Conservation (phyloP, 306 rosid genomes). For the Dalbergia cochinchinensis region DNA sequence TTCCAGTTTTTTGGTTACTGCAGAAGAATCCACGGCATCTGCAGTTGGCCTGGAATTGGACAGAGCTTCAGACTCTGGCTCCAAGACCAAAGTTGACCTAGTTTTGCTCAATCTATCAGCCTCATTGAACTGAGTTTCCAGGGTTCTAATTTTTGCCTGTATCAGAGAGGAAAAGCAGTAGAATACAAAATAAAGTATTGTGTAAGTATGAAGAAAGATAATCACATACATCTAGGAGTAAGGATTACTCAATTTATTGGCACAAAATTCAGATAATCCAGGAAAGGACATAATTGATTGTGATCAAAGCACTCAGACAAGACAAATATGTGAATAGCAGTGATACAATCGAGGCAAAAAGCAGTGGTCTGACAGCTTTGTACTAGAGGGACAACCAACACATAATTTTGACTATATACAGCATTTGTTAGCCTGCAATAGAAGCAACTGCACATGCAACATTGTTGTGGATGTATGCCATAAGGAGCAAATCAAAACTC, state of each 20-base stretch:
- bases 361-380: slow-evolving; percentile 22
- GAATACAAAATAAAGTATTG: slow-evolving; percentile 23
- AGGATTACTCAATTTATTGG: slow-evolving; percentile 26
- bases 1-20: slow-evolving; percentile 86
- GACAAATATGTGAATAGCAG: slow-evolving; percentile 22
- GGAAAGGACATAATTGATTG: slow-evolving; percentile 12
- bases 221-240: slow-evolving; percentile 28
- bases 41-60: slow-evolving; percentile 64
- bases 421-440: slow-evolving; percentile 5
- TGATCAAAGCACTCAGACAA: slow-evolving; percentile 31
- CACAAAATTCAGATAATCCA: slow-evolving; percentile 9
- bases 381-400: slow-evolving; percentile 18
- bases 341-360: slow-evolving; percentile 19
- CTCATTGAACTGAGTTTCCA: slow-evolving; percentile 78
- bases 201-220: slow-evolving; percentile 27
- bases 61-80: slow-evolving; percentile 56
- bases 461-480: slow-evolving; percentile 15
- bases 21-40: slow-evolving; percentile 71
- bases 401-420: slow-evolving; percentile 31
- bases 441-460: slow-evolving; percentile 29
- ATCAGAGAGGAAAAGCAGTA: slow-evolving; percentile 41
- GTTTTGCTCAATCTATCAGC: slow-evolving; percentile 55
- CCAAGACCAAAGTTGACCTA: slow-evolving; percentile 53
- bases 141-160: slow-evolving; percentile 73
- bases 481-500: slow-evolving; percentile 22